phyloP scores from a whole-genome alignment of 2,329 filamentous ascomycete species.

The Emmonsiellopsis sp. region DNA sequence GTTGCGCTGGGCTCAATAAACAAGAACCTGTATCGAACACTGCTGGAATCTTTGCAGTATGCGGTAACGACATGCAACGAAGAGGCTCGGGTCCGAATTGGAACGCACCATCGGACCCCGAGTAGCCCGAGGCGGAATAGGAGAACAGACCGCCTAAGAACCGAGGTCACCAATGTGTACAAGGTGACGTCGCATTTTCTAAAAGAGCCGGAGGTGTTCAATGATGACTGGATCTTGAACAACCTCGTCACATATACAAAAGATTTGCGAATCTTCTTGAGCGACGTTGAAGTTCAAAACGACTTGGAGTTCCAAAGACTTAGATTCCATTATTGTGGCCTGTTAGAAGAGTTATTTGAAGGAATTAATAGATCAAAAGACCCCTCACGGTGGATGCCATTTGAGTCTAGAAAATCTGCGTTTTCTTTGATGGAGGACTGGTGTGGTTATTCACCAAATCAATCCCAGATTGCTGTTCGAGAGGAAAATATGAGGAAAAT shows the following conservation, averaged over 20 bases:
- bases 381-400: conserved; percentile 89
- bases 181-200: conserved; percentile 87
- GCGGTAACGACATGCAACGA: conserved; percentile 80
- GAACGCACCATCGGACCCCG: conserved; percentile 66
- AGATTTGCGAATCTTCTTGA: conserved; percentile 86
- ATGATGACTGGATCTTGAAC: conserved; percentile 81
- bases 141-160: conserved; percentile 76
- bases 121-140: conserved; percentile 74
- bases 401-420: conserved; percentile 88
- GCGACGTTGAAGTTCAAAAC: conserved; percentile 87
- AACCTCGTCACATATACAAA: conserved; percentile 86
- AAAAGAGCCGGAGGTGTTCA: conserved; percentile 64
- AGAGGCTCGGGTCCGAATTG: conserved; percentile 72
- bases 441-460: conserved; percentile 95
- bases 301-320: conserved; percentile 92
- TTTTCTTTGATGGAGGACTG: conserved; percentile 98
- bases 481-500: conserved; percentile 84
- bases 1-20: conserved; percentile 91
- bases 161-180: conserved; percentile 93
- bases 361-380: conserved; percentile 79
- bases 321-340: conserved; percentile 83
- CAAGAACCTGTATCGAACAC: conserved; percentile 78
- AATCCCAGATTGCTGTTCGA: conserved; percentile 66
- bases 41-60: conserved; percentile 82
- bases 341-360: conserved; percentile 88